phyloP scores from a whole-genome alignment of 768 basidiomycete species.

The Lentinula sp. region DNA sequence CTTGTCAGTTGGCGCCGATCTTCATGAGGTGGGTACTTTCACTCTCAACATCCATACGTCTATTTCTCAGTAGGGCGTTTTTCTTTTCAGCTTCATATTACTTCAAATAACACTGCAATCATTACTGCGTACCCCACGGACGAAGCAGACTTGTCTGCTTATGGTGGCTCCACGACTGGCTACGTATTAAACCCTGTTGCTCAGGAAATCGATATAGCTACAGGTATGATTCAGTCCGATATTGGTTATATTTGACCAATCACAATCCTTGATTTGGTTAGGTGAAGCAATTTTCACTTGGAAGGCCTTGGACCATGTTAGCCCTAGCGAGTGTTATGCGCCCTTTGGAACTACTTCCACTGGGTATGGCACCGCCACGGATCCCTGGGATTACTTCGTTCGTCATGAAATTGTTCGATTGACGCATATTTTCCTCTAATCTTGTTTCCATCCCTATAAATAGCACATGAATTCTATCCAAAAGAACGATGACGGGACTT shows the following conservation, averaged over 20 bases:
- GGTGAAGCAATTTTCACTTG: conserved; percentile 2
- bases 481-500: conserved; percentile 12
- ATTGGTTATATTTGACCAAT: neutral
- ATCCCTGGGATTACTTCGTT: conserved; percentile 5
- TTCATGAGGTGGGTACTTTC: neutral
- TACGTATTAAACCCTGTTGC: neutral
- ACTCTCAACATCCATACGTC: neutral
- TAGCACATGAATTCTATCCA: conserved; percentile 5
- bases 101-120: neutral
- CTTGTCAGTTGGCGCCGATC: neutral
- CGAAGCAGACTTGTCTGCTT: neutral
- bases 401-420: neutral
- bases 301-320: conserved; percentile 1
- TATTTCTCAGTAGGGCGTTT: neutral
- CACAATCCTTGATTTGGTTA: neutral
- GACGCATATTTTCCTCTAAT: neutral
- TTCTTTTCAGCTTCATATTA: neutral
- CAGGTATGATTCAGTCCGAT: neutral
- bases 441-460: neutral
- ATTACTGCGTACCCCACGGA: neutral
- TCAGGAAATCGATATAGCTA: conserved; percentile 3
- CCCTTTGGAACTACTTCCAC: neutral
- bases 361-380: neutral
- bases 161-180: neutral
- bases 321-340: neutral